Conservation (phyloP, 2,329 filamentous ascomycete species). For the Xylariaceae sp. region DNA sequence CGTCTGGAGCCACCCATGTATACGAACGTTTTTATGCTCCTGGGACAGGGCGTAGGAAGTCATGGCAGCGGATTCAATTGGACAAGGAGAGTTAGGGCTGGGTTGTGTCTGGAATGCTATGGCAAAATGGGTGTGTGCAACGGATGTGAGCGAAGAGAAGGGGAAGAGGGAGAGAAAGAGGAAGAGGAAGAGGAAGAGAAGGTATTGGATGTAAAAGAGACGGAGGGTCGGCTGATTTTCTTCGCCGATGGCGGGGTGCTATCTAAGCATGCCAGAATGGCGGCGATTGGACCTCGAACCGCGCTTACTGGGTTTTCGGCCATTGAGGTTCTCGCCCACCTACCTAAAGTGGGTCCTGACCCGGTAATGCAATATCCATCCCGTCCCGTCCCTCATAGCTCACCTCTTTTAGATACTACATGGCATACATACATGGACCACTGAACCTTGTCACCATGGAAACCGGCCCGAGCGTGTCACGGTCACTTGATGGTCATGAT, state of each 20-base stretch:
- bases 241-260: not conserved
- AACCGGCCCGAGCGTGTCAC: too few relatives aligned
- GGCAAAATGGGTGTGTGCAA: not conserved
- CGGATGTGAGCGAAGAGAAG: not conserved
- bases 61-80: constrained; percentile 24
- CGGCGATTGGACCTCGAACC: too few relatives aligned
- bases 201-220: not conserved
- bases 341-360: not conserved
- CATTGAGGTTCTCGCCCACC: not conserved
- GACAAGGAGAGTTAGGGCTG: not conserved
- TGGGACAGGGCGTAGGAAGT: constrained; percentile 34
- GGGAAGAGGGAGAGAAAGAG: not conserved
- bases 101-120: not conserved
- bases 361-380: not conserved
- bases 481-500: too few relatives aligned
- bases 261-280: not conserved
- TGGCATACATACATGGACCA: not conserved
- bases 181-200: not conserved
- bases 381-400: not conserved
- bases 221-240: not conserved
- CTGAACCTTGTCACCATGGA: too few relatives aligned
- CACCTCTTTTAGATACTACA: not conserved
- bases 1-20: constrained; percentile 1
- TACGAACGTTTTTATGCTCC: constrained; percentile 33
- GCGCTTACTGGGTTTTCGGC: not conserved